Evolutionary conservation across 805 yeast species (phyloP).

Genomic region (Scheffersomyces ergatensis): DNA sequence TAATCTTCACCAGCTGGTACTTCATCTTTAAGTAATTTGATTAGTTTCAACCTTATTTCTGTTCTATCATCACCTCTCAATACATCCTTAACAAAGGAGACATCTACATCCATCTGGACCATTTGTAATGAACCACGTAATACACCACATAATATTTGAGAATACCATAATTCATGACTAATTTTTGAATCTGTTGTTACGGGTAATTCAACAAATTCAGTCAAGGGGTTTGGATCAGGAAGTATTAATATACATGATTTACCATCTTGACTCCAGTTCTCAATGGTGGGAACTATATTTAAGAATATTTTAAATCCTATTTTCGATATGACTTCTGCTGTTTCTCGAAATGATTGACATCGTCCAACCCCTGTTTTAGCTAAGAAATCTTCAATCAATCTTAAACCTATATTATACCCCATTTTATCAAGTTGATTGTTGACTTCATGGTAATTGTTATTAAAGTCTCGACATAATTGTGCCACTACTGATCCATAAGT

Average conservation of each 20-base stretch:
- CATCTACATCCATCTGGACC: slow-evolving; percentile 93
- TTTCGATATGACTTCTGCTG: slow-evolving; percentile 82
- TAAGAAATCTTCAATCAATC: slow-evolving; percentile 89
- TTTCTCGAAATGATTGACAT: slow-evolving; percentile 75
- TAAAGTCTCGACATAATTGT: slow-evolving; percentile 81
- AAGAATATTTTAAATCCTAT: slow-evolving; percentile 89
- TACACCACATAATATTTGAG: slow-evolving; percentile 87
- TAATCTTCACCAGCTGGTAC: slow-evolving; percentile 96
- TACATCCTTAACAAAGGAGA: slow-evolving; percentile 72
- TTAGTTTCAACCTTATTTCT: slow-evolving; percentile 70
- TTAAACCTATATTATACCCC: slow-evolving; percentile 93
- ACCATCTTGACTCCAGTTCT: slow-evolving; percentile 74
- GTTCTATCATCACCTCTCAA: slow-evolving; percentile 81
- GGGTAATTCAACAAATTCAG: slow-evolving; percentile 94
- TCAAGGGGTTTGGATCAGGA: slow-evolving; percentile 77
- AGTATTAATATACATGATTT: slow-evolving; percentile 71
- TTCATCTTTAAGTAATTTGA: slow-evolving; percentile 81
- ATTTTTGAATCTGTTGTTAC: slow-evolving; percentile 61
- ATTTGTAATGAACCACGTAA: slow-evolving; percentile 88
- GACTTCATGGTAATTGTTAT: slow-evolving; percentile 72
- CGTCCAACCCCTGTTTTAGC: slow-evolving; percentile 85
- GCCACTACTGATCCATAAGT: slow-evolving; percentile 94
- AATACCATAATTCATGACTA: slow-evolving; percentile 80
- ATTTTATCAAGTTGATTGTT: slow-evolving; percentile 82
- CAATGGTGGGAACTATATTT: slow-evolving; percentile 72